Conservation (phyloP, 768 basidiomycete genomes). For the Imleria badia region DNA sequence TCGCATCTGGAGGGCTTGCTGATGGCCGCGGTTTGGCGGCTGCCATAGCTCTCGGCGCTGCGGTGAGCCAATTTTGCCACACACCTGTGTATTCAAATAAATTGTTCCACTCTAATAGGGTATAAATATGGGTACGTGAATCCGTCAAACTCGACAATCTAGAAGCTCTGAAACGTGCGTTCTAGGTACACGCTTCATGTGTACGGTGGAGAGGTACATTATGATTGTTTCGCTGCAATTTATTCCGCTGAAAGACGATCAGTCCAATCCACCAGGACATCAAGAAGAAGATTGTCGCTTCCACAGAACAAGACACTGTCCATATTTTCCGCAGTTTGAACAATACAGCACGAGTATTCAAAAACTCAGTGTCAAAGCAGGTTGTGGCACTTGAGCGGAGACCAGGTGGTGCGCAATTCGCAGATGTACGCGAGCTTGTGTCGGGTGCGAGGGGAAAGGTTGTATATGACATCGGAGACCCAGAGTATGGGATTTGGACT, state of each 20-base stretch:
- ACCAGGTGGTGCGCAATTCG: slow-evolving; percentile 85
- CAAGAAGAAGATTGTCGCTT: slow-evolving; percentile 85
- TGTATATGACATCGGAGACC: slow-evolving; percentile 83
- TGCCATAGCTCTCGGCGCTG: slow-evolving; percentile 78
- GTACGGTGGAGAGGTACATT: slow-evolving; percentile 74
- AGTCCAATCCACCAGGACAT: slow-evolving; percentile 87
- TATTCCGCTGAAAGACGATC: neutral
- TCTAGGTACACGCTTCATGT: slow-evolving; percentile 85
- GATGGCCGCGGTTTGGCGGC: slow-evolving; percentile 83
- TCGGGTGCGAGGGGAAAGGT: slow-evolving; percentile 65
- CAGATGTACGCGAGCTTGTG: slow-evolving; percentile 77
- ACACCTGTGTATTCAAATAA: neutral
- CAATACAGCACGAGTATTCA: slow-evolving; percentile 85
- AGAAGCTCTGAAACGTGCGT: neutral
- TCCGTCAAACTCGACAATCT: neutral
- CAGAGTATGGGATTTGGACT: slow-evolving; percentile 86
- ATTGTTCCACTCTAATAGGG: slow-evolving; percentile 47
- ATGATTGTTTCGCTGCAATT: neutral
- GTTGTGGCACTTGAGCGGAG: slow-evolving; percentile 82
- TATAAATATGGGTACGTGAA: slow-evolving; percentile 68
- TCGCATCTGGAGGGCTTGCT: slow-evolving; percentile 90
- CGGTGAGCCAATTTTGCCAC: slow-evolving; percentile 44
- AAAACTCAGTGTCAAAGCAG: slow-evolving; percentile 79
- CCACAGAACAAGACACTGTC: slow-evolving; percentile 78
- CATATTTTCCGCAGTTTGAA: slow-evolving; percentile 89